A percentile compares a stretch with the other conserved stretches of the same genome.
Conservation (phyloP, 2,329 filamentous ascomycete species). For the Plenodomus biglobosus region DNA sequence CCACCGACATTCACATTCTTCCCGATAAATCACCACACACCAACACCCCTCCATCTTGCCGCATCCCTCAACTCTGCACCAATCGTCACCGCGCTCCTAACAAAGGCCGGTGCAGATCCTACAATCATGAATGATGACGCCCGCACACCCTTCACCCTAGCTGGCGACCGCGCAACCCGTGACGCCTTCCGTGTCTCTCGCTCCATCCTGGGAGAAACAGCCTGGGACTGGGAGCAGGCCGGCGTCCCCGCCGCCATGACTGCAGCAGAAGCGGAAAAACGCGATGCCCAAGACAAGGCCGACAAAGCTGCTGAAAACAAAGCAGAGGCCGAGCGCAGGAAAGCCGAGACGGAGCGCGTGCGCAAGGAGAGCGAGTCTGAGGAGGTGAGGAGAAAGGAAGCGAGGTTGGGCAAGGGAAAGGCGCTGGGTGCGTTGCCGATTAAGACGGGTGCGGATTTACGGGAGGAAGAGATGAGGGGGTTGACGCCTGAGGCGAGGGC, state of each 20-base stretch:
- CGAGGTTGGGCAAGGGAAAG: conserved; percentile 51
- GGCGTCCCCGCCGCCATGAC: conserved; percentile 72
- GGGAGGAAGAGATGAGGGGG: conserved; percentile 81
- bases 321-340: conserved; percentile 61
- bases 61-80: conserved; percentile 77
- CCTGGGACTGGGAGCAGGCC: conserved; percentile 77
- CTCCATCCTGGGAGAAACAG: conserved; percentile 72
- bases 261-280: conserved; percentile 68
- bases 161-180: conserved; percentile 80
- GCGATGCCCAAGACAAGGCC: conserved; percentile 69
- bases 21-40: conserved; percentile 72
- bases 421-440: conserved; percentile 58
- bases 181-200: conserved; percentile 91
- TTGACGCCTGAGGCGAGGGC: conserved; percentile 85
- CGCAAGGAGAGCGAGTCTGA: conserved; percentile 56
- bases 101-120: conserved; percentile 75
- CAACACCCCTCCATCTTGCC: conserved; percentile 82
- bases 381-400: conserved; percentile 54
- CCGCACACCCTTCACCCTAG: conserved; percentile 83
- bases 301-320: conserved; percentile 69
- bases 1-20: conserved; percentile 73
- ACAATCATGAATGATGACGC: conserved; percentile 64
- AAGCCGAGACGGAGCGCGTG: conserved; percentile 73
- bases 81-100: conserved; percentile 74
- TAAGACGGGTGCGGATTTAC: conserved; percentile 77